Evolutionary conservation across 2,329 filamentous ascomycete species (phyloP).

Genomic region (Fusarium proliferatum): DNA sequence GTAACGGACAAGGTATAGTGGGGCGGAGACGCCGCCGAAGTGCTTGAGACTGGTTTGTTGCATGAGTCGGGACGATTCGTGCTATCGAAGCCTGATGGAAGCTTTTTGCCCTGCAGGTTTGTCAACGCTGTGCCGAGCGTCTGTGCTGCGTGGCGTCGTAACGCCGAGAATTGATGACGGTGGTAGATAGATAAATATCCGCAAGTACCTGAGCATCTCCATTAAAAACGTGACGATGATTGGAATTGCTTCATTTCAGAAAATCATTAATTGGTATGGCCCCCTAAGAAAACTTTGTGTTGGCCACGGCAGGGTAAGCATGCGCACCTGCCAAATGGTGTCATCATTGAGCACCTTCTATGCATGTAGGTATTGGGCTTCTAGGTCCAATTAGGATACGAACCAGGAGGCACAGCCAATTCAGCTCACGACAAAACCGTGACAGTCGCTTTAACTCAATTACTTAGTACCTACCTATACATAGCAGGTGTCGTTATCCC

Average conservation of each 20-base stretch:
- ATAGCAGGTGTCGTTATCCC: neutral
- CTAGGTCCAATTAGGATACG: neutral
- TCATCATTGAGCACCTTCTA: neutral
- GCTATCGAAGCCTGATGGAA: slow-evolving; percentile 47
- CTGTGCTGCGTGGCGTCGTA: slow-evolving; percentile 32
- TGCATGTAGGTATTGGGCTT: neutral
- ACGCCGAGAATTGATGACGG: slow-evolving; percentile 32
- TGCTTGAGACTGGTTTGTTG: slow-evolving; percentile 36
- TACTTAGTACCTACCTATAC: neutral
- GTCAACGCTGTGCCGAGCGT: slow-evolving; percentile 28
- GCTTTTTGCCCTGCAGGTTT: slow-evolving; percentile 39
- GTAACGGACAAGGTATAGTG: slow-evolving; percentile 28
- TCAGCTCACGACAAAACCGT: neutral
- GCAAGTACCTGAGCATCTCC: neutral
- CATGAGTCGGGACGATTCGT: slow-evolving; percentile 42
- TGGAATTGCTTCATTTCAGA: slow-evolving; percentile 8
- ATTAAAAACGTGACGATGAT: neutral
- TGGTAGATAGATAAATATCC: slow-evolving; percentile 1
- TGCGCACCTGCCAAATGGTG: neutral
- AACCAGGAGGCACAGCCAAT: neutral
- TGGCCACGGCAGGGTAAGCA: neutral
- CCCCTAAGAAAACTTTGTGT: neutral
- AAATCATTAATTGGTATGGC: neutral
- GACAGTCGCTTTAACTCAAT: neutral
- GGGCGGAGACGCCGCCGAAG: slow-evolving; percentile 39